Conservation (phyloP, 148 eudicot species). For the Talinum fruticosum region DNA sequence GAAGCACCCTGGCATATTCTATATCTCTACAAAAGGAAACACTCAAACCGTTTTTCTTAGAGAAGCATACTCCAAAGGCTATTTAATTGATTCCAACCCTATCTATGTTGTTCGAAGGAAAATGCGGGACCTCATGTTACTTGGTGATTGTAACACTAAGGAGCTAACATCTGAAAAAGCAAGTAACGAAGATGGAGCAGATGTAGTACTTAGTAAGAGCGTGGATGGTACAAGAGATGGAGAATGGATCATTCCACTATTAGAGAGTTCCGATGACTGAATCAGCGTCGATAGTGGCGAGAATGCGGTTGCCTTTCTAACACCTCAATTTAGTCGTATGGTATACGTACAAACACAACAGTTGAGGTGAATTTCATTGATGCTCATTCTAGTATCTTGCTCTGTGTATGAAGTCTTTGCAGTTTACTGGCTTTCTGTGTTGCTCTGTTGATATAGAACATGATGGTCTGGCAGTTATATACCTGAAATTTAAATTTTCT, state of each 20-base stretch:
- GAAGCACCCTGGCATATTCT: conserved; percentile 75
- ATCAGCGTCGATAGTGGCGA: conserved; percentile 2
- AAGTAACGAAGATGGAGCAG: conserved; percentile 24
- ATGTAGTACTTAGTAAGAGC: background rate
- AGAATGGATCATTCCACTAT: conserved; percentile 30
- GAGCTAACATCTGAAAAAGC: conserved; percentile 31
- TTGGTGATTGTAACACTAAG: conserved; percentile 48
- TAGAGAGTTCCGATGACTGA: conserved; percentile 23
- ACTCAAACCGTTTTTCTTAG: conserved; percentile 55
- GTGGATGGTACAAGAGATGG: conserved; percentile 24
- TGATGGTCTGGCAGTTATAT: no score
- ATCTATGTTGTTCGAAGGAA: conserved; percentile 57
- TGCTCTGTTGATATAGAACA: background rate
- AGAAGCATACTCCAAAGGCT: conserved; percentile 61
- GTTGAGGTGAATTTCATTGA: background rate
- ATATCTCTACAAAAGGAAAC: conserved; percentile 58
- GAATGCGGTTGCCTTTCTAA: background rate
- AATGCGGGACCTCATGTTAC: conserved; percentile 62
- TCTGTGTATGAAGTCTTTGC: background rate
- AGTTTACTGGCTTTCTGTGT: background rate
- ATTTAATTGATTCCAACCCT: conserved; percentile 39
- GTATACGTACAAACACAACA: background rate
- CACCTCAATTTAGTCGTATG: conserved; percentile 6
- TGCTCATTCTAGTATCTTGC: background rate
- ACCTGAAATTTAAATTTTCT: no score